phyloP scores from a whole-genome alignment of 345 rosid genomes.

The Eucalyptus marginata region DNA sequence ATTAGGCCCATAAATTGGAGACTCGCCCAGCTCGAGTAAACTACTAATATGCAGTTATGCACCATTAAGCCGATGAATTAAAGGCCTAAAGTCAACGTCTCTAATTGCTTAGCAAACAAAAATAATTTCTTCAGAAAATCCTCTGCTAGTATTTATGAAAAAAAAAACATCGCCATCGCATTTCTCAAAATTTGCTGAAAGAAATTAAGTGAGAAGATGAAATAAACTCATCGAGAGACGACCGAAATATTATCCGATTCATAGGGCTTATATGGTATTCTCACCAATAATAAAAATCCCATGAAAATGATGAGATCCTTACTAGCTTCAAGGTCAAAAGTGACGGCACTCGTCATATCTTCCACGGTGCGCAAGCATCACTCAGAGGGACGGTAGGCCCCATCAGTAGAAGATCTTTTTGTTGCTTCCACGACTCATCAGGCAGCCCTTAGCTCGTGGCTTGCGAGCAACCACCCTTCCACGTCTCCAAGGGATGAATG shows the following conservation, averaged over 20 bases:
- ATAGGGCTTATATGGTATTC: background rate
- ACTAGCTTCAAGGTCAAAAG: background rate
- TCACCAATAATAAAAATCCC: background rate
- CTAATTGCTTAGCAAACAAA: background rate
- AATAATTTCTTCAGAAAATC: background rate
- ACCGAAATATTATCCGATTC: background rate
- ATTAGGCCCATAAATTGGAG: background rate
- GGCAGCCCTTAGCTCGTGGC: background rate
- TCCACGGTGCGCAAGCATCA: background rate
- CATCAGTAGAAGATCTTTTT: background rate
- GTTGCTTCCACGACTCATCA: background rate
- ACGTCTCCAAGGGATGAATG: background rate
- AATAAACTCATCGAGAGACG: background rate
- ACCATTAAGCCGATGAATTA: background rate
- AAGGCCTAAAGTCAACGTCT: background rate
- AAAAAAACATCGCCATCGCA: background rate
- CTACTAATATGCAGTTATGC: background rate
- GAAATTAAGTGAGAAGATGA: background rate
- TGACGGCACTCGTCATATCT: background rate
- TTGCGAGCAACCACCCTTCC: background rate
- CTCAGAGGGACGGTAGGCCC: background rate
- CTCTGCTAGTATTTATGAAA: background rate
- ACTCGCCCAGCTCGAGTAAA: background rate
- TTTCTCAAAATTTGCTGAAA: background rate
- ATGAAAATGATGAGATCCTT: background rate